Conservation (phyloP, 2,329 filamentous ascomycete species). For the Scedosporium apiospermum region DNA sequence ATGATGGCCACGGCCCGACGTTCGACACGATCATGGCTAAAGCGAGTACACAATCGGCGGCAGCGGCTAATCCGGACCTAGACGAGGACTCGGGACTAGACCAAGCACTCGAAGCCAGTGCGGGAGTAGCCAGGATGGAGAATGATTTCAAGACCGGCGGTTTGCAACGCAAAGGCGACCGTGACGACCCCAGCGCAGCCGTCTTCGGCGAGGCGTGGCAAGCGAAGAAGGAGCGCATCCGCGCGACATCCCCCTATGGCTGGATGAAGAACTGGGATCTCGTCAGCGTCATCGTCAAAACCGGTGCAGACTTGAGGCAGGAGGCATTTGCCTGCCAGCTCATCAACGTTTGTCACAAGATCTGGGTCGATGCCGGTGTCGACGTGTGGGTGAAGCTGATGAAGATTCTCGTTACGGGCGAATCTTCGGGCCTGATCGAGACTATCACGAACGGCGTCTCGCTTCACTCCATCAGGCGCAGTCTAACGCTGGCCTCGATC, state of each 20-base stretch:
- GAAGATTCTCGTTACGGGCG: slow-evolving; percentile 77
- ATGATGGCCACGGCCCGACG: slow-evolving; percentile 62
- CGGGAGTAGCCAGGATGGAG: slow-evolving; percentile 76
- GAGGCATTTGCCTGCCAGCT: slow-evolving; percentile 83
- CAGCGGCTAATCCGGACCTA: slow-evolving; percentile 35
- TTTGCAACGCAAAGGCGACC: slow-evolving; percentile 69
- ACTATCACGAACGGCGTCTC: slow-evolving; percentile 84
- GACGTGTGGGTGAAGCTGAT: slow-evolving; percentile 85
- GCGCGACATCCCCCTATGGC: slow-evolving; percentile 74
- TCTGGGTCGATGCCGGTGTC: slow-evolving; percentile 65
- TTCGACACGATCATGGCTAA: slow-evolving; percentile 79
- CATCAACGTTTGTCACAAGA: slow-evolving; percentile 71
- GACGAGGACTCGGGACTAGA: slow-evolving; percentile 45
- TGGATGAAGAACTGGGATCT: slow-evolving; percentile 90
- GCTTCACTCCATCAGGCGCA: slow-evolving; percentile 76
- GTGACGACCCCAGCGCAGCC: slow-evolving; percentile 76
- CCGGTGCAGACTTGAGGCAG: slow-evolving; percentile 71
- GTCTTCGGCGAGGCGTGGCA: slow-evolving; percentile 84
- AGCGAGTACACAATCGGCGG: slow-evolving; percentile 42
- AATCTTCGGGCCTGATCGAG: slow-evolving; percentile 76
- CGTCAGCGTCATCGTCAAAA: slow-evolving; percentile 81
- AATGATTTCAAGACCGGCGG: slow-evolving; percentile 83
- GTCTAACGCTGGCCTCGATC: slow-evolving; percentile 65
- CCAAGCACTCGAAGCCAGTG: slow-evolving; percentile 50
- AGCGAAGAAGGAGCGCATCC: slow-evolving; percentile 73